Conservation (phyloP, 202 grass and related monocot species). For the Hordeum pubiflorum region DNA sequence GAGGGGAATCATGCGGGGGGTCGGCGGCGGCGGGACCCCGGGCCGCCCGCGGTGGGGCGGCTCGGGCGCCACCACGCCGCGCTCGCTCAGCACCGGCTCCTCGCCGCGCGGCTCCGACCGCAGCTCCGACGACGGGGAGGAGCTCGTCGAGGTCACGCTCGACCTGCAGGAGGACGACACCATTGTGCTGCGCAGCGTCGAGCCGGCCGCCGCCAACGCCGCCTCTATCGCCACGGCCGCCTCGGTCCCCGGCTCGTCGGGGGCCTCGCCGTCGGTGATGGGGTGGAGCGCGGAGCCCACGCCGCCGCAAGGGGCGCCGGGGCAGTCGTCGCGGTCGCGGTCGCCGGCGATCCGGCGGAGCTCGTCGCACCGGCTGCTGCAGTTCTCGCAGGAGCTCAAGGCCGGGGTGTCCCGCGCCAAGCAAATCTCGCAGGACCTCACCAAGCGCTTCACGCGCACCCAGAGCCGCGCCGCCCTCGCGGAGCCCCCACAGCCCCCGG, state of each 20-base stretch:
- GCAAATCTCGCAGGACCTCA: constrained; percentile 87
- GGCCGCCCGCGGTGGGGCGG: constrained; percentile 40
- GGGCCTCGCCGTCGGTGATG: constrained; percentile 8
- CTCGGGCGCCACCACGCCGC: constrained; percentile 41
- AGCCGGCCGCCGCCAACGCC: constrained; percentile 24
- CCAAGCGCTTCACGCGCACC: constrained; percentile 54
- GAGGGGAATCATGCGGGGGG: background rate
- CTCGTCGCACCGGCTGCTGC: constrained; percentile 57
- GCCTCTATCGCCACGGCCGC: background rate
- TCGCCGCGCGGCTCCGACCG: constrained; percentile 46
- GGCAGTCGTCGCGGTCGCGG: constrained; percentile 27
- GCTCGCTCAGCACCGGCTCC: constrained; percentile 51
- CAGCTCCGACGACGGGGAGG: constrained; percentile 64
- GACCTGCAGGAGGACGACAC: constrained; percentile 86
- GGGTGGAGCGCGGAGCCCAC: background rate
- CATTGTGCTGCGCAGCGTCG: constrained; percentile 80
- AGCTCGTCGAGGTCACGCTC: constrained; percentile 88
- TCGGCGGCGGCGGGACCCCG: constrained; percentile 4
- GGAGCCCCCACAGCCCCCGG: background rate
- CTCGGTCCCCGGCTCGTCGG: background rate
- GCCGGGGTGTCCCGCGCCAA: constrained; percentile 56
- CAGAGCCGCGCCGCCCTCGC: constrained; percentile 33
- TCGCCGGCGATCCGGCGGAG: constrained; percentile 58
- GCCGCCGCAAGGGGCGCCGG: background rate
- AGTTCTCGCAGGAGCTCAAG: constrained; percentile 83